Conservation (phyloP, 768 basidiomycete genomes). For the Boletus fagicola region DNA sequence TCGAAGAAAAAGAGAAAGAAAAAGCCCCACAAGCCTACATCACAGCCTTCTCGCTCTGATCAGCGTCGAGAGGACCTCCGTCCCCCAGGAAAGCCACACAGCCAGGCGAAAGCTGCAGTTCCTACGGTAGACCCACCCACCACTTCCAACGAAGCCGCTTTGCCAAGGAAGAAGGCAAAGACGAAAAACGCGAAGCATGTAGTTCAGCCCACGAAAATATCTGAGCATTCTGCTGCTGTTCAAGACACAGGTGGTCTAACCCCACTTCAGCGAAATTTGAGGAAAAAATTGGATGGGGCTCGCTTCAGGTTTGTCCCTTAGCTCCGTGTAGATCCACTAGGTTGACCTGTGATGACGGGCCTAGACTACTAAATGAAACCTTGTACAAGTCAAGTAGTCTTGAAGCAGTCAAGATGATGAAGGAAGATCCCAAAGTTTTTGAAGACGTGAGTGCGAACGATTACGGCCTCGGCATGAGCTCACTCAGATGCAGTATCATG, state of each 20-base stretch:
- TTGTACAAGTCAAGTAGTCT: conserved; percentile 85
- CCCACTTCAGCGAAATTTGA: conserved; percentile 73
- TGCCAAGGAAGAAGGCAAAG: conserved; percentile 16
- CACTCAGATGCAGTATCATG: conserved; percentile 71
- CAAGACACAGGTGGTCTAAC: conserved; percentile 47
- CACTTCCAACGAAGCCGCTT: not conserved
- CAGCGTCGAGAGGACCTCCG: conserved; percentile 2
- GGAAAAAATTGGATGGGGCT: conserved; percentile 79
- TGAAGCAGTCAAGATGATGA: conserved; percentile 79
- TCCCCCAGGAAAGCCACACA: conserved; percentile 1
- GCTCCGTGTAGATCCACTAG: not conserved
- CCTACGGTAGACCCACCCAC: conserved; percentile 11
- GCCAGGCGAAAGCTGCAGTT: conserved; percentile 10
- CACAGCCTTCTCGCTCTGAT: conserved; percentile 6
- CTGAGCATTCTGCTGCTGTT: conserved; percentile 13
- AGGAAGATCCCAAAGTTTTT: conserved; percentile 75
- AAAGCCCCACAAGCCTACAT: conserved; percentile 1
- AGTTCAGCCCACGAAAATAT: conserved; percentile 21
- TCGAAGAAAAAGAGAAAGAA: conserved; percentile 22
- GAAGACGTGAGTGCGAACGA: conserved; percentile 59
- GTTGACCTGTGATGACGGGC: conserved; percentile 10
- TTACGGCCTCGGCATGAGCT: conserved; percentile 7
- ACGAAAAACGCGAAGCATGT: conserved; percentile 21
- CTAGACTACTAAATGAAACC: conserved; percentile 86
- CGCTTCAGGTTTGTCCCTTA: conserved; percentile 62